These are phyloP conservation scores for Ogataea naganishii DNA, from an alignment of 805 yeast species.

Conservation along the genomic window DNA sequence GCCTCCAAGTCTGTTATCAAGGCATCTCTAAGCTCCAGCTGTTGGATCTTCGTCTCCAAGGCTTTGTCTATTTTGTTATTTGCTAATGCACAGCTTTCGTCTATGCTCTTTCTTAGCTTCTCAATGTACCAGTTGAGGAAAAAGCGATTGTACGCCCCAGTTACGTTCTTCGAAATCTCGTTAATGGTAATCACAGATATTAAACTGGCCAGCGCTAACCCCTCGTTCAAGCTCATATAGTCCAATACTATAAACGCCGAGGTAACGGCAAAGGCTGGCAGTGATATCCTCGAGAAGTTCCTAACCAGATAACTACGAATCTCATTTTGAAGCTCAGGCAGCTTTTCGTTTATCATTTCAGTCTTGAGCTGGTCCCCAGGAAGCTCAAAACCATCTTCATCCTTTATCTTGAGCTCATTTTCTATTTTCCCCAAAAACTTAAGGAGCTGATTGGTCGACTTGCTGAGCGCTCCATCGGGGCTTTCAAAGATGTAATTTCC, in stretches of 20 bases:
- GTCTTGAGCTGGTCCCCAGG: constrained; percentile 13
- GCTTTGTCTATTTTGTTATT: constrained; percentile 10
- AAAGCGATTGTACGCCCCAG: constrained; percentile 7
- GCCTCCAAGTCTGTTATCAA: too few species aligned
- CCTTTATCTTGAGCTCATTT: not conserved
- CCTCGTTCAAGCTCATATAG: constrained; percentile 18
- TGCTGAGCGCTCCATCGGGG: too few species aligned
- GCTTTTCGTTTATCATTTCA: constrained; percentile 10
- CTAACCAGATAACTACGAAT: constrained; percentile 15
- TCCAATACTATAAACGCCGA: constrained; percentile 18
- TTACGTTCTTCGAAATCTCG: constrained; percentile 15
- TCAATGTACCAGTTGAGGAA: constrained; percentile 20
- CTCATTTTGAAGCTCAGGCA: constrained; percentile 19
- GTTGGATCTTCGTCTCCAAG: too few species aligned
- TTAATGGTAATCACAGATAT: constrained; percentile 20
- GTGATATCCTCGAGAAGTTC: constrained; percentile 15
- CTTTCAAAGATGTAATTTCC: constrained; percentile 19
- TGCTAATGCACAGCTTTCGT: constrained; percentile 12
- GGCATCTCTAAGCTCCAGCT: too few species aligned
- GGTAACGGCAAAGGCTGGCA: constrained; percentile 16
- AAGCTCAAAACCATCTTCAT: constrained; percentile 1
- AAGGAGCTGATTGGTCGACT: too few species aligned
- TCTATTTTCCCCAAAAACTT: too few species aligned
- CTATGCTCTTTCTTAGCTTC: constrained; percentile 16
- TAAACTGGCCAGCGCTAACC: constrained; percentile 18